Conservation (phyloP, 2,329 filamentous ascomycete genomes). For the Trichophaea hybrida region DNA sequence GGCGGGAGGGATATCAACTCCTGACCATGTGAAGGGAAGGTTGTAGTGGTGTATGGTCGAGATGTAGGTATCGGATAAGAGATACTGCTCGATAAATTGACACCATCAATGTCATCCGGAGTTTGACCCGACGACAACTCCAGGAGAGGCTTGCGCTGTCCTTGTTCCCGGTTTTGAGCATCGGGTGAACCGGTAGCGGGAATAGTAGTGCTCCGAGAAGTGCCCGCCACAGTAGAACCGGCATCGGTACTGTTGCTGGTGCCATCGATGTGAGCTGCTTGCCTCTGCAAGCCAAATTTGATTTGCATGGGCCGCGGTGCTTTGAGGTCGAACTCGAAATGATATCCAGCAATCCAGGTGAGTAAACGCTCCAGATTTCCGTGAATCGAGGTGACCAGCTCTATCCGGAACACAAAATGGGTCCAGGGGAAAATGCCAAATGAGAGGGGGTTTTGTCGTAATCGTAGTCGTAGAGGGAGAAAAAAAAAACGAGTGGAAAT, state of each 20-base stretch:
- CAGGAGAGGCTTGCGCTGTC: background rate
- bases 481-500: constrained; percentile 4
- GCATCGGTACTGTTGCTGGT: background rate
- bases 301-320: background rate
- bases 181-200: background rate
- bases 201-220: background rate
- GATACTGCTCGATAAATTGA: background rate
- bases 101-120: background rate
- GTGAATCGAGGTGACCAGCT: background rate
- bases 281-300: background rate
- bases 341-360: background rate
- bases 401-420: background rate
- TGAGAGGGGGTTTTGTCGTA: background rate
- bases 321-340: background rate
- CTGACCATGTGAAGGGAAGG: background rate
- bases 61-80: constrained; percentile 4
- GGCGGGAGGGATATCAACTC: background rate
- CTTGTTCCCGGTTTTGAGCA: constrained; percentile 3
- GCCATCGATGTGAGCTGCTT: background rate
- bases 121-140: background rate
- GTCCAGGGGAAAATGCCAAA: background rate
- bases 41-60: background rate
- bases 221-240: background rate
- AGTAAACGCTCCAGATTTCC: background rate
- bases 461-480: background rate